A percentile compares a stretch with the other conserved stretches of the same genome.
These are phyloP conservation scores for Fusarium bulbicola DNA, from an alignment of 2,329 filamentous ascomycete species.

Conservation along the genomic window DNA sequence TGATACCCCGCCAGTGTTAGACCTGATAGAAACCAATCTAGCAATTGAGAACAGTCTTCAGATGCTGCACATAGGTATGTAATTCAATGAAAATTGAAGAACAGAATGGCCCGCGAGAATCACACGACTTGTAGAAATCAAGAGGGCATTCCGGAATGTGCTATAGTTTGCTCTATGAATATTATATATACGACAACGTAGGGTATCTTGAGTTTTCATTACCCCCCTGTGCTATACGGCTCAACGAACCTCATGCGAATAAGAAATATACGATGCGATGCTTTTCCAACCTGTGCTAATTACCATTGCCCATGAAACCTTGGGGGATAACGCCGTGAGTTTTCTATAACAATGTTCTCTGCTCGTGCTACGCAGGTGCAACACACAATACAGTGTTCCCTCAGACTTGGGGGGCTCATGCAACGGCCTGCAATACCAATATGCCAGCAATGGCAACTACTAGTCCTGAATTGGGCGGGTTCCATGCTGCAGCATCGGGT, in stretches of 20 bases:
- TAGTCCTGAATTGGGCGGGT: conserved; percentile 6
- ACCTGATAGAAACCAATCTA: not conserved
- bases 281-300: conserved; percentile 5
- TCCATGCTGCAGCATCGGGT: conserved; percentile 38
- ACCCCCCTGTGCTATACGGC: not conserved
- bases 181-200: not conserved
- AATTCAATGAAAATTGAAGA: not conserved
- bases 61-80: not conserved
- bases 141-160: not conserved
- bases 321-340: not conserved
- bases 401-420: not conserved
- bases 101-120: not conserved
- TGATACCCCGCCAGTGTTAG: conserved; percentile 33
- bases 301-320: not conserved
- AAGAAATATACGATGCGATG: conserved; percentile 2
- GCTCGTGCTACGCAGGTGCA: not conserved
- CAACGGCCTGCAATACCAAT: not conserved
- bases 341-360: not conserved
- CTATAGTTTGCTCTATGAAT: conserved; percentile 6
- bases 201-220: conserved; percentile 23
- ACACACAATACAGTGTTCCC: not conserved
- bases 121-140: not conserved
- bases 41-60: not conserved
- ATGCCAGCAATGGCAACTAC: conserved; percentile 24
- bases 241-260: not conserved